Conservation (phyloP, 2,329 filamentous ascomycete species). For the Penicillium brevicompactum region DNA sequence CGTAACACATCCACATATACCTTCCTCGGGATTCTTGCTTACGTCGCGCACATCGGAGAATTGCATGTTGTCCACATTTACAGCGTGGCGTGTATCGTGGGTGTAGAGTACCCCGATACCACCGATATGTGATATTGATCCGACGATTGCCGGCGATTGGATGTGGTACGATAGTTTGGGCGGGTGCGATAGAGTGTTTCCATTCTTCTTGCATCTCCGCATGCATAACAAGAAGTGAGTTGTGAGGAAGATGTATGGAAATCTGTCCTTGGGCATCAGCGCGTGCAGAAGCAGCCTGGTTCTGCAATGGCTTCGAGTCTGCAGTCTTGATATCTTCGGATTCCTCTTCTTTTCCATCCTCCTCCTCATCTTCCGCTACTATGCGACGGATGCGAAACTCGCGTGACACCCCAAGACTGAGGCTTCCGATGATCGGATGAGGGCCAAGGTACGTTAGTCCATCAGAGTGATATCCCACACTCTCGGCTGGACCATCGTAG, state of each 20-base stretch:
- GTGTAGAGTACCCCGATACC: slow-evolving; percentile 76
- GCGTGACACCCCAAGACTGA: slow-evolving; percentile 88
- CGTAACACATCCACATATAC: slow-evolving; percentile 95
- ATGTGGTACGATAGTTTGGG: slow-evolving; percentile 78
- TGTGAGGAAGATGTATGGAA: slow-evolving; percentile 90
- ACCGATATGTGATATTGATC: slow-evolving; percentile 92
- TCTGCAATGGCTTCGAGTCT: slow-evolving; percentile 33
- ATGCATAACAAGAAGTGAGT: slow-evolving; percentile 92
- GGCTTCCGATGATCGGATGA: slow-evolving; percentile 80
- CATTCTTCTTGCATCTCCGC: slow-evolving; percentile 97
- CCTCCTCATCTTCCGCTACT: slow-evolving; percentile 60
- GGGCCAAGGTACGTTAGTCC: slow-evolving; percentile 92
- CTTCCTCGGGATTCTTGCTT: slow-evolving; percentile 74
- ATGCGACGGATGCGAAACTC: slow-evolving; percentile 87
- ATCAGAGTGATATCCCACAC: slow-evolving; percentile 89
- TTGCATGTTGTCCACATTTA: slow-evolving; percentile 68
- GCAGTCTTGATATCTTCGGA: slow-evolving; percentile 12
- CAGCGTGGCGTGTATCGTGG: slow-evolving; percentile 78
- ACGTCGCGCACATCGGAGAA: slow-evolving; percentile 76
- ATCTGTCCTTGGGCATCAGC: slow-evolving; percentile 80
- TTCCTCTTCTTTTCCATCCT: slow-evolving; percentile 14
- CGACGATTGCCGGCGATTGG: slow-evolving; percentile 76
- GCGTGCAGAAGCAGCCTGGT: slow-evolving; percentile 18
- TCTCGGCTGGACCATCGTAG: slow-evolving; percentile 79
- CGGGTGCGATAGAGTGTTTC: slow-evolving; percentile 85